Conservation (phyloP, 2,329 filamentous ascomycete genomes). For the Epichloe amarillans region DNA sequence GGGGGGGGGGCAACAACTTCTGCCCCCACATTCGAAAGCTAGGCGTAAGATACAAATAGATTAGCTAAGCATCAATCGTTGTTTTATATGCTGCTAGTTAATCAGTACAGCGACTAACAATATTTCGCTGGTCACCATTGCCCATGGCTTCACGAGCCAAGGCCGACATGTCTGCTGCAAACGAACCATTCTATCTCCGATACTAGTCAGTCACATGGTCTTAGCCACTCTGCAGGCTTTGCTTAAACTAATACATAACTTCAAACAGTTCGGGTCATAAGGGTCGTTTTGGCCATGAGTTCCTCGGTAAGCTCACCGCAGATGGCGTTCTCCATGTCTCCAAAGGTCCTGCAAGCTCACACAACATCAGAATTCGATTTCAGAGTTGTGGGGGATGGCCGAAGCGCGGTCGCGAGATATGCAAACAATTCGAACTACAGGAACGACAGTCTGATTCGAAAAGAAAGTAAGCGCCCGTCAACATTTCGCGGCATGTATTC, state of each 20-base stretch:
- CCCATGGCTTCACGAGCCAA: not conserved
- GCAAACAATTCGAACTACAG: constrained; percentile 99
- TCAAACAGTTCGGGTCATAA: constrained; percentile 77
- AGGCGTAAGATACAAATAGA: not conserved
- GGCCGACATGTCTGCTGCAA: constrained; percentile 44
- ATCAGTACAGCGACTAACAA: not conserved
- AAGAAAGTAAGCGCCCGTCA: constrained; percentile 70
- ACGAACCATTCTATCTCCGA: constrained; percentile 84
- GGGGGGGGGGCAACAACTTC: not conserved
- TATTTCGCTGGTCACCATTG: not conserved
- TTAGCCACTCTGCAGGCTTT: not conserved
- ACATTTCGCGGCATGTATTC: not conserved
- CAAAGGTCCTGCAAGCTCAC: not conserved
- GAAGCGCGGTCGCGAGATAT: constrained; percentile 87
- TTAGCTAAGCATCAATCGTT: not conserved
- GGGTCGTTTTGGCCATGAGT: constrained; percentile 95
- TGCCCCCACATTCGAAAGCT: not conserved
- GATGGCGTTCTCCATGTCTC: not conserved
- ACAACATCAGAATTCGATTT: constrained; percentile 75
- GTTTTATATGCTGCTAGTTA: not conserved
- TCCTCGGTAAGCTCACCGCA: constrained; percentile 52
- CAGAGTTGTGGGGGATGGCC: constrained; percentile 83
- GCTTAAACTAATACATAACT: not conserved
- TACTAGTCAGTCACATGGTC: constrained; percentile 65
- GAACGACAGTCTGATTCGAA: constrained; percentile 94